These are phyloP conservation scores for Flaveria robusta DNA, from an alignment of 129 eudicot species.

Conservation along the genomic window DNA sequence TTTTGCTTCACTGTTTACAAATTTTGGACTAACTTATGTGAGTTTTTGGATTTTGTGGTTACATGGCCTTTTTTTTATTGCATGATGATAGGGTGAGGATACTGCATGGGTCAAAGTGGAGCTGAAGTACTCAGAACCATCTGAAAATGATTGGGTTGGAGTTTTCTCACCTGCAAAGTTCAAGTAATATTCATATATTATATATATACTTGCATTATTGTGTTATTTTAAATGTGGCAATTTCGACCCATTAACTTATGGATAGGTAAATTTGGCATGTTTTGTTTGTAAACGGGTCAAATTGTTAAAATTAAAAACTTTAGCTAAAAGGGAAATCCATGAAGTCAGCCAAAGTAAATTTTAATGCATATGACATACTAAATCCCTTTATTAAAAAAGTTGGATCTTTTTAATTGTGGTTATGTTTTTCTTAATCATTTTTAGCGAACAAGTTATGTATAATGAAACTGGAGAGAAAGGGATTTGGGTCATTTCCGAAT, in stretches of 20 bases:
- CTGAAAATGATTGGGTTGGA: constrained; percentile 86
- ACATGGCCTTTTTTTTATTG: not conserved
- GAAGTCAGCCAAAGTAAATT: not conserved
- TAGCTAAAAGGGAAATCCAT: not conserved
- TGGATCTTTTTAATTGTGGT: not conserved
- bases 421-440: no score
- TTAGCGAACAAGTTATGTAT: not conserved
- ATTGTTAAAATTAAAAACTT: not conserved
- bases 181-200: constrained; percentile 53
- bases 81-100: constrained; percentile 73
- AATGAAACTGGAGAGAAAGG: not conserved
- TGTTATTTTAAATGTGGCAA: not conserved
- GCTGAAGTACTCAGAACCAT: constrained; percentile 60
- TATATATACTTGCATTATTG: not conserved
- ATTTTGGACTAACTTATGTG: not conserved
- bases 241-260: not conserved
- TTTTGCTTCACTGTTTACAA: not conserved
- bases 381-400: not conserved
- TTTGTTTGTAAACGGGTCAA: not conserved
- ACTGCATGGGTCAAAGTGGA: constrained; percentile 70
- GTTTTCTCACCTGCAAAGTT: constrained; percentile 91
- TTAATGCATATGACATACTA: not conserved
- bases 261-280: not conserved
- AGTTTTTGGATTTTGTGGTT: not conserved
- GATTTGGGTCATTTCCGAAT: not conserved